Evolutionary conservation across 2,329 filamentous ascomycete species (phyloP).

Genomic region (Cephalotrichum gorgonifer): DNA sequence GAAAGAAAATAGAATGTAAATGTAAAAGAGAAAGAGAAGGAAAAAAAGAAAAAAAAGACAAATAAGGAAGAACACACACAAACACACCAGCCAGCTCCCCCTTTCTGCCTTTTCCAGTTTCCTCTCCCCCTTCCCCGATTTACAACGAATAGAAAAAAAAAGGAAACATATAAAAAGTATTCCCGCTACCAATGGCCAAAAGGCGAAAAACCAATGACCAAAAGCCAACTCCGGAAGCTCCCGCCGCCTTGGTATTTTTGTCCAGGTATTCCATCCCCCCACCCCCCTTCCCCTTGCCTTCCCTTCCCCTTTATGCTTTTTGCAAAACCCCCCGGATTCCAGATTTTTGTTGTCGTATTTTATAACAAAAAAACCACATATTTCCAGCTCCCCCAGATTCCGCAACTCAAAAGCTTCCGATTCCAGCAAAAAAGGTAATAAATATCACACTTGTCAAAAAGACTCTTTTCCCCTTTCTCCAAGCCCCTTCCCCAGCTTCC

Average conservation of each 20-base stretch:
- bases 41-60: constrained; percentile 8
- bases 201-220: too few relatives aligned
- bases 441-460: constrained; percentile 9
- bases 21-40: constrained; percentile 10
- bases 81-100: constrained; percentile 4
- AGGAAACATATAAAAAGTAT: constrained; percentile 1
- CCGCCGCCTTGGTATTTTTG: background rate
- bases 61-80: constrained; percentile 10
- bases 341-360: background rate
- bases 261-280: constrained; percentile 3
- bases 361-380: constrained; percentile 10
- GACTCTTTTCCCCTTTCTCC: constrained; percentile 3
- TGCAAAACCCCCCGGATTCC: constrained; percentile 4
- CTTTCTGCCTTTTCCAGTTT: constrained; percentile 6
- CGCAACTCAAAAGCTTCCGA: background rate
- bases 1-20: constrained; percentile 12
- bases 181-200: background rate
- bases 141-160: constrained; percentile 1
- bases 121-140: constrained; percentile 8
- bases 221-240: background rate
- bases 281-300: background rate
- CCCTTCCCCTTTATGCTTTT: constrained; percentile 4
- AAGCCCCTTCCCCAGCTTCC: background rate
- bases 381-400: constrained; percentile 21
- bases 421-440: constrained; percentile 9